Evolutionary conservation across 805 yeast genomes (phyloP), one percentile per base, ranked within the genome.

Genomic region (Saccharomycopsis sp.): DNA sequence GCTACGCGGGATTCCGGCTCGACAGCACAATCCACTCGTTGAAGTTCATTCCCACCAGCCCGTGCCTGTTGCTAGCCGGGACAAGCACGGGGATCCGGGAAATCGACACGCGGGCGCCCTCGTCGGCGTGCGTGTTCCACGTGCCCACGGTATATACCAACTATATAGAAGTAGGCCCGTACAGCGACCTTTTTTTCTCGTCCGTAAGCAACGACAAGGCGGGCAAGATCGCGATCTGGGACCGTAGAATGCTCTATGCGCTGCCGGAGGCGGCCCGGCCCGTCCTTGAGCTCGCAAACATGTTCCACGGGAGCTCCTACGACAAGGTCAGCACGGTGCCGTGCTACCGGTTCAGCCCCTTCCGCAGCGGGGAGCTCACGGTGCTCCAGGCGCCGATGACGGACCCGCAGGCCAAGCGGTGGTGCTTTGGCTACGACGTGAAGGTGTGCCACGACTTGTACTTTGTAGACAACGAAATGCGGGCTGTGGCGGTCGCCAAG

Each of bases 181-280:
- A 53, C 15, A 15, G 15, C 2, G 61, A 55, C n/a, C n/a, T 48
- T 34, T 60, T 48, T 24, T 60, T 60, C 23, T 20, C 57, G 16
- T 54, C 59, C 3, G 57, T 60, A 2, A 56, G 58, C 44, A 57
- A 55, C 37, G 50, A 37, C 41, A 53, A 57, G 47, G 16, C 24
- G 37, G 60, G 60, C 2, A 57, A 50, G 15, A 16, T 59, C 15
- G 62, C 62, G 16, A 52, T 59, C 16, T 60, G 61, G 61, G 63
- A 60, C 50, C 29, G 61, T 21, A 16, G 20, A 24, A 23, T 24
- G 23, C n/a, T 24, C 34, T n/a, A n/a, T 15, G 3, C n/a, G 16
- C 37, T 29, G 37, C 5, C 37, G 37, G 37, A 29, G 37, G 24
- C 5, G 12, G 24, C n/a, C 21, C 12, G 34, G n/a, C 55, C 55